Conservation (phyloP, 495 filamentous ascomycete genomes). For the Xylaria telfairii region DNA sequence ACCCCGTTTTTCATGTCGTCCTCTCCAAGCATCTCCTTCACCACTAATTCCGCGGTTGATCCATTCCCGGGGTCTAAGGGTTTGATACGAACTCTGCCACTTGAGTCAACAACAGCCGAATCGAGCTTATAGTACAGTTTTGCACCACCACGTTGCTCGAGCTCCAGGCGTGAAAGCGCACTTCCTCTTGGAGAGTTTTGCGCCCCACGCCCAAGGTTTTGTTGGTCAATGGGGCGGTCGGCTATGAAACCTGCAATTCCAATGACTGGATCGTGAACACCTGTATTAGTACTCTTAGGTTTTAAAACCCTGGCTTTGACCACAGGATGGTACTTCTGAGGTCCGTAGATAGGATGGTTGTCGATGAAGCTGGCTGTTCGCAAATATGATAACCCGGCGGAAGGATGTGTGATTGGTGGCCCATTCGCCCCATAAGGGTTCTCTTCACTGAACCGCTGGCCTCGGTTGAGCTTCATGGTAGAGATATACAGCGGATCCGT, state of each 20-base stretch:
- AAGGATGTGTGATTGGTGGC: slow-evolving; percentile 87
- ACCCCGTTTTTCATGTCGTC: not conserved
- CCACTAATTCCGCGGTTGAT: slow-evolving; percentile 56
- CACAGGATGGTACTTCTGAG: slow-evolving; percentile 65
- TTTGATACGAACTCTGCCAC: slow-evolving; percentile 62
- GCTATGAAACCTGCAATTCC: slow-evolving; percentile 59
- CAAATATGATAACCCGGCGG: slow-evolving; percentile 85
- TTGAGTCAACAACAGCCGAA: slow-evolving; percentile 62
- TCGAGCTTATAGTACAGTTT: slow-evolving; percentile 69
- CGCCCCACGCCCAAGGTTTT: not conserved
- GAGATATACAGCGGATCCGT: slow-evolving; percentile 2
- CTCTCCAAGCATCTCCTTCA: slow-evolving; percentile 53
- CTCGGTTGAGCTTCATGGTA: slow-evolving; percentile 30
- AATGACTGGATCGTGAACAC: slow-evolving; percentile 37
- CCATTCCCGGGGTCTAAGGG: slow-evolving; percentile 52
- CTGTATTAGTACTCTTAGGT: slow-evolving; percentile 34
- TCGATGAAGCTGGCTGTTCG: slow-evolving; percentile 70
- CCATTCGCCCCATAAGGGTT: slow-evolving; percentile 65
- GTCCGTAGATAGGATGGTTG: slow-evolving; percentile 86
- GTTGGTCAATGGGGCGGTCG: slow-evolving; percentile 19
- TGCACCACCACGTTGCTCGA: slow-evolving; percentile 65
- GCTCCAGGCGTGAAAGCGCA: slow-evolving; percentile 51
- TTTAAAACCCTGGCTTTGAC: slow-evolving; percentile 73
- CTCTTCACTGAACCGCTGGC: slow-evolving; percentile 21
- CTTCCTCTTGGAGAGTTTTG: not conserved